A percentile compares a stretch with the other conserved stretches of the same genome.
Evolutionary conservation across 768 basidiomycete species (phyloP).

Genomic region (Kwoniella europaea): DNA sequence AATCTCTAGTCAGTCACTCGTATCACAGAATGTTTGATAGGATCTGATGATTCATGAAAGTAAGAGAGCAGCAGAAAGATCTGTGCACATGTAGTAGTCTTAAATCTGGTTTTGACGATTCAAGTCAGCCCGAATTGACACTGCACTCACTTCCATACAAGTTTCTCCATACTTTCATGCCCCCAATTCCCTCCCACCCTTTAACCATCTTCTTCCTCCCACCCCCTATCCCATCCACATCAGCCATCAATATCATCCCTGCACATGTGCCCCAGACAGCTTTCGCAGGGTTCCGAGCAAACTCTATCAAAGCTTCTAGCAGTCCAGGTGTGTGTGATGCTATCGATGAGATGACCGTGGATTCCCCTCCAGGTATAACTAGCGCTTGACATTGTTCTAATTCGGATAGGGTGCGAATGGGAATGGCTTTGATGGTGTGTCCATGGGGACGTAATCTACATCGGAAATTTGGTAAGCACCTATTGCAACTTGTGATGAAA

Average conservation of each 20-base stretch:
- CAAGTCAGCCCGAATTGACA: neutral
- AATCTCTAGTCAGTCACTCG: too few species aligned
- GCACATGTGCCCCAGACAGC: slow-evolving; percentile 96
- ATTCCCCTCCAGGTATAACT: slow-evolving; percentile 95
- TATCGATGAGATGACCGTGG: slow-evolving; percentile 81
- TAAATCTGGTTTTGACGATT: neutral
- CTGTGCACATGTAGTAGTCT: too few species aligned
- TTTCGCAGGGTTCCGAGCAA: slow-evolving; percentile 65
- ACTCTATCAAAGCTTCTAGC: slow-evolving; percentile 75
- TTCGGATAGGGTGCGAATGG: slow-evolving; percentile 60
- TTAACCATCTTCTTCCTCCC: slow-evolving; percentile 74
- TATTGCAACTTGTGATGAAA: too few species aligned
- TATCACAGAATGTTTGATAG: too few species aligned
- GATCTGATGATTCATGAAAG: too few species aligned
- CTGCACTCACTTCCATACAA: slow-evolving; percentile 83
- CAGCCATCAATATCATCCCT: slow-evolving; percentile 84
- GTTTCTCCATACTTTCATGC: slow-evolving; percentile 80
- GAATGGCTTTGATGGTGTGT: slow-evolving; percentile 53
- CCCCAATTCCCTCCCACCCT: slow-evolving; percentile 73
- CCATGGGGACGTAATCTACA: slow-evolving; percentile 35
- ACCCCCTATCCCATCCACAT: slow-evolving; percentile 67
- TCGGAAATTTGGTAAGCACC: neutral
- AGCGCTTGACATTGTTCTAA: slow-evolving; percentile 71
- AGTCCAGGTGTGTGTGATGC: slow-evolving; percentile 74
- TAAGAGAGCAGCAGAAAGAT: too few species aligned